Evolutionary conservation across 2,329 filamentous ascomycete species (phyloP).

Genomic region (Sarocladiaceae sp.): DNA sequence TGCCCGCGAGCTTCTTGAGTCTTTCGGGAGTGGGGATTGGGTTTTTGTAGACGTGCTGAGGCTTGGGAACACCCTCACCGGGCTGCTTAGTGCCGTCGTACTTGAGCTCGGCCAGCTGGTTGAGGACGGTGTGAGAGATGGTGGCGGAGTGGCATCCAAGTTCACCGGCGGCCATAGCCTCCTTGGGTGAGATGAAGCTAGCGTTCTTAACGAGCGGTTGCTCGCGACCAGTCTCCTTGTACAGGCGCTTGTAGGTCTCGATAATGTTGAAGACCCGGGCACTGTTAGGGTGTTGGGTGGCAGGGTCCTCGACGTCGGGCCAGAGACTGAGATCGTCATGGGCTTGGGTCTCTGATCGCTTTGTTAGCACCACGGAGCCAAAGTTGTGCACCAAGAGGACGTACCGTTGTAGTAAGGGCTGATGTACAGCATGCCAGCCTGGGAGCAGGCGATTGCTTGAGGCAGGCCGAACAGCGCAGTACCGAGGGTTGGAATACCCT

Average conservation of each 20-base stretch:
- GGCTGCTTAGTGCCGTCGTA: constrained; percentile 31
- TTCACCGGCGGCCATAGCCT: constrained; percentile 40
- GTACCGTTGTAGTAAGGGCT: constrained; percentile 43
- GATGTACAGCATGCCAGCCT: constrained; percentile 40
- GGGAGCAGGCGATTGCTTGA: constrained; percentile 43
- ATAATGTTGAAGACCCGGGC: constrained; percentile 41
- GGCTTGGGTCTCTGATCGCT: constrained; percentile 32
- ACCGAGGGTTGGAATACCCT: constrained; percentile 40
- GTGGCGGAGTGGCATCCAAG: constrained; percentile 40
- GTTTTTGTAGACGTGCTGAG: constrained; percentile 30
- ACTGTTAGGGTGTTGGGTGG: constrained; percentile 39
- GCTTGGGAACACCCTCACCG: constrained; percentile 30
- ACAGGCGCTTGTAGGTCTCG: constrained; percentile 38
- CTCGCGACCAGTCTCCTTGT: constrained; percentile 38
- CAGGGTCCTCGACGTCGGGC: constrained; percentile 40
- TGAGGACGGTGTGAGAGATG: constrained; percentile 32
- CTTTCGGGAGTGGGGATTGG: constrained; percentile 25
- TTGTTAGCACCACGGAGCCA: not conserved
- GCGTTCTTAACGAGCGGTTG: constrained; percentile 43
- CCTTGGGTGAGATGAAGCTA: constrained; percentile 35
- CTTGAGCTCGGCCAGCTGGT: constrained; percentile 30
- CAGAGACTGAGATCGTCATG: constrained; percentile 37
- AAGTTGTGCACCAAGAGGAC: constrained; percentile 3
- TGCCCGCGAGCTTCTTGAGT: constrained; percentile 26
- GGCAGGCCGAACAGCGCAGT: constrained; percentile 40